These are phyloP conservation scores for Thelephora aurantiotincta DNA, from an alignment of 768 basidiomycete genomes.

Conservation along the genomic window DNA sequence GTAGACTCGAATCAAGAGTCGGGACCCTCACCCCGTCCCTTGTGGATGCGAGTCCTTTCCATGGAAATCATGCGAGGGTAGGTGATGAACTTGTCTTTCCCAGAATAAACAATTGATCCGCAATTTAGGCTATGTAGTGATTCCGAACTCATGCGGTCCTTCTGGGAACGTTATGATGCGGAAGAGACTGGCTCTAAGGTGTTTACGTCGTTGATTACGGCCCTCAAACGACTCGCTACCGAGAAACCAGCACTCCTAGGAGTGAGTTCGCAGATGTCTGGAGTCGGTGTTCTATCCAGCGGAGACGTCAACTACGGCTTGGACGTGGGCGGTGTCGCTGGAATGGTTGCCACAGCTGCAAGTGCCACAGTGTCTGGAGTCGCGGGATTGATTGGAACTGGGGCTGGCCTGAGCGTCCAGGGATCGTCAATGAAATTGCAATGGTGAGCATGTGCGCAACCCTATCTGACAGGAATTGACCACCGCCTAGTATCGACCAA, in stretches of 20 bases:
- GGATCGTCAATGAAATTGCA: slow-evolving; percentile 78
- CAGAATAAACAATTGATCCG: not conserved
- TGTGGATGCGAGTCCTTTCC: slow-evolving; percentile 83
- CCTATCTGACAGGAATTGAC: not conserved
- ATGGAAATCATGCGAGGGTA: slow-evolving; percentile 90
- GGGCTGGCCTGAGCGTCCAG: slow-evolving; percentile 57
- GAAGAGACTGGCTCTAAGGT: slow-evolving; percentile 47
- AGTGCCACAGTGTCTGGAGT: slow-evolving; percentile 76
- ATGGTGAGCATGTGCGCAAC: slow-evolving; percentile 39
- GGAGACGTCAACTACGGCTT: slow-evolving; percentile 31
- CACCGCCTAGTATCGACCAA: slow-evolving; percentile 71
- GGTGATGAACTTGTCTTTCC: slow-evolving; percentile 1
- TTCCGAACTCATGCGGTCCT: slow-evolving; percentile 57
- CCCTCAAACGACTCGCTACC: slow-evolving; percentile 75
- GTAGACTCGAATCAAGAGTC: slow-evolving; percentile 6
- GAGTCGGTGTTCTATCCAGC: slow-evolving; percentile 46
- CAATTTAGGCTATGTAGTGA: slow-evolving; percentile 39
- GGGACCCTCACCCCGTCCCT: slow-evolving; percentile 27
- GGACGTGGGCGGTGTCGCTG: slow-evolving; percentile 57
- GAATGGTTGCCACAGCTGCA: slow-evolving; percentile 72
- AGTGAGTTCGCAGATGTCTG: slow-evolving; percentile 65
- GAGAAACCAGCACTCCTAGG: slow-evolving; percentile 84
- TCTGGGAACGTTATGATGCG: slow-evolving; percentile 72
- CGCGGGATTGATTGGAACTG: slow-evolving; percentile 71
- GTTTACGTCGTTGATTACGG: slow-evolving; percentile 65